phyloP scores from a whole-genome alignment of 257 asterid species.

The Salvia miltiorrhiza region DNA sequence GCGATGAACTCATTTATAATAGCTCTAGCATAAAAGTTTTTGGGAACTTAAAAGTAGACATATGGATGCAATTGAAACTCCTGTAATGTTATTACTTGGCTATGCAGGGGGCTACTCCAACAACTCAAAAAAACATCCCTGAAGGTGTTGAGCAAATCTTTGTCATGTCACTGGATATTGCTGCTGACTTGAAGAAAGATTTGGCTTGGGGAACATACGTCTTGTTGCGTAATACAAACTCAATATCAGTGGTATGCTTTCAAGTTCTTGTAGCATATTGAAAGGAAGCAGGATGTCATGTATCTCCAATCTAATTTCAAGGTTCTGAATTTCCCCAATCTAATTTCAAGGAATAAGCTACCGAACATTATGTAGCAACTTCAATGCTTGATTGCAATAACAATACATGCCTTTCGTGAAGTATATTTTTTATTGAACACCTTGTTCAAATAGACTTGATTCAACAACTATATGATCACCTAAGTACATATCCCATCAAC shows the following conservation, averaged over 20 bases:
- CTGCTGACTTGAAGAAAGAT: constrained; percentile 62
- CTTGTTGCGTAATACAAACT: constrained; percentile 77
- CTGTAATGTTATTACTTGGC: too few species aligned
- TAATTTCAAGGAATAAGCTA: neutral
- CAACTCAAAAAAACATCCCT: constrained; percentile 53
- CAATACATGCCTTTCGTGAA: neutral
- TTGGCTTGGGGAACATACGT: constrained; percentile 95
- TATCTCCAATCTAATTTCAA: too few species aligned
- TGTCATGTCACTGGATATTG: constrained; percentile 49
- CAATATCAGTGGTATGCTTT: constrained; percentile 78
- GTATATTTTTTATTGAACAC: constrained; percentile 1
- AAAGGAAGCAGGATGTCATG: constrained; percentile 43
- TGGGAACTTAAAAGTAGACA: too few species aligned
- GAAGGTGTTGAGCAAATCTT: constrained; percentile 73
- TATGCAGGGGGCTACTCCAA: constrained; percentile 67
- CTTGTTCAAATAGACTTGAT: neutral
- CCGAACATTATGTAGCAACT: neutral
- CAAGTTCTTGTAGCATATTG: constrained; percentile 11
- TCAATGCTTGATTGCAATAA: constrained; percentile 12
- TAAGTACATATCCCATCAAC: neutral
- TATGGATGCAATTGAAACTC: too few species aligned
- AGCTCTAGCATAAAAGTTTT: neutral
- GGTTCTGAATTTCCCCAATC: neutral
- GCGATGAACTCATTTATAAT: neutral
- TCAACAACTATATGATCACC: neutral